These are phyloP conservation scores for Lactarius pseudohatsudake DNA, from an alignment of 768 basidiomycete species.

Conservation along the genomic window DNA sequence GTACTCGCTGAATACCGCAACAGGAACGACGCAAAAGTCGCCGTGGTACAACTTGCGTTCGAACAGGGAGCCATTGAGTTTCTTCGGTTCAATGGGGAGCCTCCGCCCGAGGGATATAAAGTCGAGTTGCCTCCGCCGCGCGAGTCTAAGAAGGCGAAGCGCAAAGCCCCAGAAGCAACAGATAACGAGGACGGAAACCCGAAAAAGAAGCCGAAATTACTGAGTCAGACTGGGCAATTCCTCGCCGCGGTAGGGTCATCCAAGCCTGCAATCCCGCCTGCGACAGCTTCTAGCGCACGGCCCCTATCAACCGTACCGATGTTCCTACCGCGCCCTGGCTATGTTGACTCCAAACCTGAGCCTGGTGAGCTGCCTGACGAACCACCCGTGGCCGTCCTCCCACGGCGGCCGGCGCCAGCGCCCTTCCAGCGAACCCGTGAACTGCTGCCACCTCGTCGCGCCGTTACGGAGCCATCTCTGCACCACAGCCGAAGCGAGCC, in stretches of 20 bases:
- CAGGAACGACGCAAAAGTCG: conserved; percentile 62
- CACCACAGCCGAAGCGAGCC: background rate
- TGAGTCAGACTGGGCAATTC: conserved; percentile 18
- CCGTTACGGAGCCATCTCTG: background rate
- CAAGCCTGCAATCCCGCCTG: background rate
- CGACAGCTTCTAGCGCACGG: background rate
- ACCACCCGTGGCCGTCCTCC: background rate
- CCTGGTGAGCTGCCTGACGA: conserved; percentile 19
- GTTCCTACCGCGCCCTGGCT: conserved; percentile 29
- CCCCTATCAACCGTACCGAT: background rate
- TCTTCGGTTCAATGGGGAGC: conserved; percentile 51
- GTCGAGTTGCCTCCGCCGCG: conserved; percentile 35
- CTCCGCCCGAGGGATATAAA: conserved; percentile 43
- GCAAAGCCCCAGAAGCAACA: conserved; percentile 25
- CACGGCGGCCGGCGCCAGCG: background rate
- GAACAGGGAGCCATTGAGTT: conserved; percentile 59
- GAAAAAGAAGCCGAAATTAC: conserved; percentile 15
- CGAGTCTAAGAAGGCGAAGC: conserved; percentile 28
- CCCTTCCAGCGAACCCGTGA: background rate
- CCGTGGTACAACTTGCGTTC: conserved; percentile 52
- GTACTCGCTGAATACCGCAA: conserved; percentile 52
- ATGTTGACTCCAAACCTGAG: conserved; percentile 19
- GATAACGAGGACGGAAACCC: conserved; percentile 2
- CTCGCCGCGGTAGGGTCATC: background rate
- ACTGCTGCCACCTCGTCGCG: background rate